Evolutionary conservation across 768 basidiomycete genomes (phyloP), one percentile per base, ranked within the genome.

Genomic region (Neoboletus brunneissimus): DNA sequence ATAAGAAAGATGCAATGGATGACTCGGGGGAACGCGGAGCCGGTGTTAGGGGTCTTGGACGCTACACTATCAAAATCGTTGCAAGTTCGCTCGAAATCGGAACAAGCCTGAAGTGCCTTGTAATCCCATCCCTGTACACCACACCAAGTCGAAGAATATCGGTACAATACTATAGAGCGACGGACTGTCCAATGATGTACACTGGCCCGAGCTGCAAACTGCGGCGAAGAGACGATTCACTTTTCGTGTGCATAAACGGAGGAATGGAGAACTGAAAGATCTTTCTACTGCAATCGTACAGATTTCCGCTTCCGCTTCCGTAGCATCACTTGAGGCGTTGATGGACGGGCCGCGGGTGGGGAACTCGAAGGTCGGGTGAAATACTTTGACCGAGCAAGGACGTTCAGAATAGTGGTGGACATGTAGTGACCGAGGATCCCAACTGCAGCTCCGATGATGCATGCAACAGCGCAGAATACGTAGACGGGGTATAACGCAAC

Each of bases 391-490:
- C 47, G 58, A 2, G 60, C 48, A 23, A 69, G 48, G 46, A 31
- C 4, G 51, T 32, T 34, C 1, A 67, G 37, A 11, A 67, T 52
- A 3, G 48, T 2, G n/a, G 42, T 61, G 45, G 62, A 54, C 12
- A 59, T 7, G 32, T 68, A 66, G 35, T 56, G 61, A 1, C 75
- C 84, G 13, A 71, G 57, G 1, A 77, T 47, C 3, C 84, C 84
- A 1, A 85, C 43, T 20, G 76, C 18, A 11, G 68, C 70, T 7
- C 84, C 84, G 10, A 74, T 73, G 48, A 86, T 78, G 58, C 80
- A 83, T 1, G 84, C 83, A 1, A 81, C 77, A 2, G 81, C 81
- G 38, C 74, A 76, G 56, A 85, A 78, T 15, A 84, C 76, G 59
- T 85, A 86, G 34, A 84, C 49, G 0, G 84, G 84, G 46, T 80